phyloP scores from a whole-genome alignment of 192 early-diverging fungal genomes.

The Umbelopsis vinacea region DNA sequence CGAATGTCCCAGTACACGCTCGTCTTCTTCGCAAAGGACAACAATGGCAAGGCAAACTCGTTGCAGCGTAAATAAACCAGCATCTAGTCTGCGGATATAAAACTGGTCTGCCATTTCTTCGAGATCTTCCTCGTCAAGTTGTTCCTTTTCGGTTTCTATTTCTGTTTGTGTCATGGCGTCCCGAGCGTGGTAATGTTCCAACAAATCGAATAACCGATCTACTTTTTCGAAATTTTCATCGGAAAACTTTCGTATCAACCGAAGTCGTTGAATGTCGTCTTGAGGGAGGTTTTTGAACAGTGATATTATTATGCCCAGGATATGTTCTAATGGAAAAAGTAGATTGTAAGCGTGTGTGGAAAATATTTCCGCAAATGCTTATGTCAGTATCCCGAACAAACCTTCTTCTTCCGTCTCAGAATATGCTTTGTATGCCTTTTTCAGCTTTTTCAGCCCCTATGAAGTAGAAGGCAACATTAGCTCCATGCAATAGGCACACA shows the following conservation, averaged over 20 bases:
- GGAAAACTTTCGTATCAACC: slow-evolving; percentile 84
- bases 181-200: slow-evolving; percentile 67
- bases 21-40: slow-evolving; percentile 63
- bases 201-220: slow-evolving; percentile 82
- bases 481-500: neutral
- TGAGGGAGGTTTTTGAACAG: slow-evolving; percentile 71
- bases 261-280: slow-evolving; percentile 62
- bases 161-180: slow-evolving; percentile 60
- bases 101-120: slow-evolving; percentile 66
- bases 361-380: neutral
- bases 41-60: slow-evolving; percentile 71
- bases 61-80: slow-evolving; percentile 84
- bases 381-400: slow-evolving; percentile 23
- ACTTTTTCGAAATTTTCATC: slow-evolving; percentile 81
- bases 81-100: slow-evolving; percentile 71
- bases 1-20: slow-evolving; percentile 8
- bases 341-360: slow-evolving; percentile 16
- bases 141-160: slow-evolving; percentile 56
- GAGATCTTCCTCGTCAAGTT: slow-evolving; percentile 58
- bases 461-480: neutral
- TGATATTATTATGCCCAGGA: slow-evolving; percentile 81
- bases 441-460: slow-evolving; percentile 72
- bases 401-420: slow-evolving; percentile 84
- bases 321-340: slow-evolving; percentile 65
- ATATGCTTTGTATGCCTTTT: slow-evolving; percentile 78